Base-by-base conservation (phyloP, 805 yeast genomes). In the Yarrowia sp. region DNA sequence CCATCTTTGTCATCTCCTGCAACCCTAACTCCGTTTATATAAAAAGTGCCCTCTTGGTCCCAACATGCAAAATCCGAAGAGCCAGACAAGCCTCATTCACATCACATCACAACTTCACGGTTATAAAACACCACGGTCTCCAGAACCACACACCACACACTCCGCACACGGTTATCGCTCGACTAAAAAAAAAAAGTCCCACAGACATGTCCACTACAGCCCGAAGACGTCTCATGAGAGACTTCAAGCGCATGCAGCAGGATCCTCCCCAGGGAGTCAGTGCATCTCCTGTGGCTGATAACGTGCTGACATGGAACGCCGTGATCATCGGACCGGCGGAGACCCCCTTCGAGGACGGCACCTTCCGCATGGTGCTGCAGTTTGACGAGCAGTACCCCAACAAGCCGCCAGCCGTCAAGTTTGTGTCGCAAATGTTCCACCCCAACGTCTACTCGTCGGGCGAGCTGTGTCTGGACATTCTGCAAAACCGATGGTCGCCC, bases 261-360 rank as follows among this genome's bases (percentile, higher is more conserved):
- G 99, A 94, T 74, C 94, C 98, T 12, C 97, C 99, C 22, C 94
- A 96, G 31, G 99, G 99, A 14, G 96, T 94, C 10, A 89, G 97
- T 6, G 99, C 99, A 0, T 89, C 97, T 5, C 99, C 99, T 4
- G 81, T 93, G 59, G 91, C 98, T 4, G 98, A 94, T 72, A 94
- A 94, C 70, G 97, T 94, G 58, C 91, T 94, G 97, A 83, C 89
- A 35, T 94, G 99, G 92, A 94, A 94, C 74, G 99, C 97, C 0
- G 96, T 94, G 63, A 94, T 94, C 65, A 92, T 94, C 63, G 99
- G 99, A 0, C 99, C 99, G 1, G 86, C 93, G 24, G 97, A 91
- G 66, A 94, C 99, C 0, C 98, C 99, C 3, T 94, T 90, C 72
- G 99, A 94, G 73, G 99, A 94, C 71, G 99, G 99, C 13, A 94